Percentiles rank a stretch among this genome's conserved stretches.
Conservation (phyloP, 2,329 filamentous ascomycete species). For the Sordariomycetes sp. region DNA sequence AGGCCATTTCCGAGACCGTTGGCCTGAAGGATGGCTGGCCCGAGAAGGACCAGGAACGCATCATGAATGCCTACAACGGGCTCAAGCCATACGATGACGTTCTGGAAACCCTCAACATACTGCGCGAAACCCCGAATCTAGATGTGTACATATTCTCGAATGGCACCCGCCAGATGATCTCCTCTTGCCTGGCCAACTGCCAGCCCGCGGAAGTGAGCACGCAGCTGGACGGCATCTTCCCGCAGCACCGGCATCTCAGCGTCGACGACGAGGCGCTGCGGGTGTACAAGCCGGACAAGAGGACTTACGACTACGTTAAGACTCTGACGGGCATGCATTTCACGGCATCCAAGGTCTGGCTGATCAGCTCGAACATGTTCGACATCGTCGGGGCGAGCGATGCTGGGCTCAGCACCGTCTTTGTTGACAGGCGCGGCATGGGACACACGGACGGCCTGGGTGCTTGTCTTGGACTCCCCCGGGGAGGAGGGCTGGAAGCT, state of each 20-base stretch:
- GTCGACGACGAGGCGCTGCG: slow-evolving; percentile 35
- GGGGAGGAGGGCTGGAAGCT: slow-evolving; percentile 44
- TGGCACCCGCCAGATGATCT: slow-evolving; percentile 55
- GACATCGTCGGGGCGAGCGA: slow-evolving; percentile 57
- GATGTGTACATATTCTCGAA: slow-evolving; percentile 61
- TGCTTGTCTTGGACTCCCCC: slow-evolving; percentile 28
- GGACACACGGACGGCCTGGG: slow-evolving; percentile 59
- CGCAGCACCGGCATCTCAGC: slow-evolving; percentile 42
- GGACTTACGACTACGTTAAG: slow-evolving; percentile 52
- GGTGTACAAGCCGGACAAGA: slow-evolving; percentile 57
- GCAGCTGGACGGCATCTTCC: slow-evolving; percentile 18
- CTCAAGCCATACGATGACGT: slow-evolving; percentile 60
- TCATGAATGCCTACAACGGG: slow-evolving; percentile 57
- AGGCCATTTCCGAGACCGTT: slow-evolving; percentile 52
- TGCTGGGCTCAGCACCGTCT: slow-evolving; percentile 53
- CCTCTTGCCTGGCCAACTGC: slow-evolving; percentile 49
- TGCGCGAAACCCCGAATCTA: slow-evolving; percentile 30
- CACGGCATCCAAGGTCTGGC: slow-evolving; percentile 46
- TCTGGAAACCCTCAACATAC: slow-evolving; percentile 34
- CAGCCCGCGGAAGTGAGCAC: slow-evolving; percentile 38
- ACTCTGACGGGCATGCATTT: slow-evolving; percentile 35
- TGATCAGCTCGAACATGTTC: slow-evolving; percentile 66
- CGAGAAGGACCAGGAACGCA: slow-evolving; percentile 29
- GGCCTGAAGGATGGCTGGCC: slow-evolving; percentile 28
- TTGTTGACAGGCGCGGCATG: slow-evolving; percentile 53